A percentile compares a stretch with the other conserved stretches of the same genome.
phyloP scores from a whole-genome alignment of 495 filamentous ascomycete genomes.

The Lichenothelia convexa region DNA sequence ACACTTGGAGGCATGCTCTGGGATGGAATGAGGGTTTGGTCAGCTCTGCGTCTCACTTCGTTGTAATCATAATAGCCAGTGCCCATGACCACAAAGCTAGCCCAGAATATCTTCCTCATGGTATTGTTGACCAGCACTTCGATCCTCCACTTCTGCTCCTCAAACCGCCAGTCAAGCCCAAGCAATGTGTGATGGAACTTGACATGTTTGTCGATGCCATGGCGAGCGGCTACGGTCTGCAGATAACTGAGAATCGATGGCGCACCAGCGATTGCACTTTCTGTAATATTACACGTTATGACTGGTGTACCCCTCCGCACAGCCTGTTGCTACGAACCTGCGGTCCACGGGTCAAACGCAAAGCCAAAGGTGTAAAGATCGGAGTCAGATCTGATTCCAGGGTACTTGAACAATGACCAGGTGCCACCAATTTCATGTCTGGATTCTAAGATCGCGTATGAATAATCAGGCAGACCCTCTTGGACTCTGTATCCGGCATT shows the following conservation, averaged over 20 bases:
- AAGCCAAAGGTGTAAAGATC: constrained; percentile 52
- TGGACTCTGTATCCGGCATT: constrained; percentile 57
- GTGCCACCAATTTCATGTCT: constrained; percentile 45
- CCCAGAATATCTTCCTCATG: constrained; percentile 26
- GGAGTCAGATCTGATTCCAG: constrained; percentile 39
- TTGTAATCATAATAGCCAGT: constrained; percentile 56
- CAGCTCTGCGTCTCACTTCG: no score
- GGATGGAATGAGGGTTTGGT: no score
- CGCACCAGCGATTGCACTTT: constrained; percentile 42
- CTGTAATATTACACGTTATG: no score
- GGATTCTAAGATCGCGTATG: constrained; percentile 44
- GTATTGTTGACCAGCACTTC: constrained; percentile 30
- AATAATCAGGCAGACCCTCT: constrained; percentile 32
- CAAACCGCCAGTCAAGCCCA: constrained; percentile 39
- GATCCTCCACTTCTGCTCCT: constrained; percentile 42
- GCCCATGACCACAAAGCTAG: constrained; percentile 40
- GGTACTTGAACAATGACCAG: constrained; percentile 57
- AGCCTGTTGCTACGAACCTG: no score
- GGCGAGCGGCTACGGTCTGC: constrained; percentile 33
- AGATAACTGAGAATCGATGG: constrained; percentile 43
- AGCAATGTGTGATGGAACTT: constrained; percentile 38
- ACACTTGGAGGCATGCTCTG: no score
- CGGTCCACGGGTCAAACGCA: constrained; percentile 47
- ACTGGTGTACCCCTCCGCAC: no score
- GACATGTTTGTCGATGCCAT: constrained; percentile 46